Evolutionary conservation across 305 asterid genomes (phyloP).

Genomic region (Solanum hybrid): DNA sequence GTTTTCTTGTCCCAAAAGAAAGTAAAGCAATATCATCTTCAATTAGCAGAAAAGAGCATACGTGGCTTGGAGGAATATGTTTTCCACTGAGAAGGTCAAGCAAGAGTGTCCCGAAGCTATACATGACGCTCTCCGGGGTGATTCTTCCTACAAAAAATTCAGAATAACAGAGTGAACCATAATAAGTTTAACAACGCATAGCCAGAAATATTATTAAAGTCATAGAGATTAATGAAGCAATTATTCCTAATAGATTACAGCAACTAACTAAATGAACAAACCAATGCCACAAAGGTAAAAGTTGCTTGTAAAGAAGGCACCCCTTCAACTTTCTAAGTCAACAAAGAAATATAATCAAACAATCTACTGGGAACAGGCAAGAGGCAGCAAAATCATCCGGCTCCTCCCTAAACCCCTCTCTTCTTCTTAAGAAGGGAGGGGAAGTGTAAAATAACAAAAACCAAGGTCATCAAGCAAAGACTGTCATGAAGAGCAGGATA

Average conservation of each 20-base stretch:
- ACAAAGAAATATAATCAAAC: not conserved
- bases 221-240: not conserved
- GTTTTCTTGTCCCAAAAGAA: slow-evolving; percentile 2
- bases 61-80: slow-evolving; percentile 96
- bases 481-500: not conserved
- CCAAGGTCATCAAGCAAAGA: not conserved
- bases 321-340: not conserved
- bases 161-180: not conserved
- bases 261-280: not conserved
- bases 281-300: not conserved
- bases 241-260: not conserved
- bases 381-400: not conserved
- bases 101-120: slow-evolving; percentile 92
- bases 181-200: not conserved
- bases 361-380: not conserved
- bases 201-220: not conserved
- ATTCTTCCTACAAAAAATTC: slow-evolving; percentile 57
- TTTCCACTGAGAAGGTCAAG: slow-evolving; percentile 97
- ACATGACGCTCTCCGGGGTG: slow-evolving; percentile 86
- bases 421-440: not conserved
- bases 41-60: slow-evolving; percentile 28
- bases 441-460: not conserved
- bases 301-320: not conserved
- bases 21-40: not conserved
- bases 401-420: not conserved